Conservation (phyloP, 352 stramenopile genomes). For the Phytophthora cajani region DNA sequence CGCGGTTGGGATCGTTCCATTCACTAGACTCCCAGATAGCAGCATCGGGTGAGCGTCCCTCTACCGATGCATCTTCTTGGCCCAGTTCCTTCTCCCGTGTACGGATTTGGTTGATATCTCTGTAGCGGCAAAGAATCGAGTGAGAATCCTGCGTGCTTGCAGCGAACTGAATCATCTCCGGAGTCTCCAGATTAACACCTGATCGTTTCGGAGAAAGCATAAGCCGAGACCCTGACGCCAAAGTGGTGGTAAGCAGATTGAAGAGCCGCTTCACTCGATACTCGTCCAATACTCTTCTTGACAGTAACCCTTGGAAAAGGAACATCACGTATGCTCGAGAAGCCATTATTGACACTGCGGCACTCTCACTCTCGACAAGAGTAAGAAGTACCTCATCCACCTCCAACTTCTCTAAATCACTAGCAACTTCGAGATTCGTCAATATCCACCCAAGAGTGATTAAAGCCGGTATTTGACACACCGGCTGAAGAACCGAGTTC, state of each 20-base stretch:
- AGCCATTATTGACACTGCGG: slow-evolving; percentile 18
- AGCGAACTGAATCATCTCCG: slow-evolving; percentile 22
- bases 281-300: slow-evolving; percentile 7
- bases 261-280: slow-evolving; percentile 21
- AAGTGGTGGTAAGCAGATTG: slow-evolving; percentile 24
- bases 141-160: slow-evolving; percentile 7
- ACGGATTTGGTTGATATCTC: slow-evolving; percentile 4
- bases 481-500: slow-evolving; percentile 23
- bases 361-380: slow-evolving; percentile 21
- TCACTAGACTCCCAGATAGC: slow-evolving; percentile 19
- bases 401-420: slow-evolving; percentile 22
- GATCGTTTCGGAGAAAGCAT: slow-evolving; percentile 17
- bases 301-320: slow-evolving; percentile 23
- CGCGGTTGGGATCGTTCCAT: slow-evolving; percentile 22
- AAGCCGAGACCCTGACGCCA: slow-evolving; percentile 12
- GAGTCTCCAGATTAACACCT: slow-evolving; percentile 5
- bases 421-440: slow-evolving; percentile 16
- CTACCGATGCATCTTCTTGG: slow-evolving; percentile 9
- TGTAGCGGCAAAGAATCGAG: slow-evolving; percentile 12
- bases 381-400: slow-evolving; percentile 26
- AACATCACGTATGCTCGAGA: slow-evolving; percentile 9
- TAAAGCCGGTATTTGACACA: slow-evolving; percentile 27
- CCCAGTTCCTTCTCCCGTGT: slow-evolving; percentile 6
- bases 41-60: neutral
- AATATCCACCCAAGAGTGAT: slow-evolving; percentile 29